Base-by-base conservation (phyloP, 23 red algal species). In the Gracilaria gracilis region DNA sequence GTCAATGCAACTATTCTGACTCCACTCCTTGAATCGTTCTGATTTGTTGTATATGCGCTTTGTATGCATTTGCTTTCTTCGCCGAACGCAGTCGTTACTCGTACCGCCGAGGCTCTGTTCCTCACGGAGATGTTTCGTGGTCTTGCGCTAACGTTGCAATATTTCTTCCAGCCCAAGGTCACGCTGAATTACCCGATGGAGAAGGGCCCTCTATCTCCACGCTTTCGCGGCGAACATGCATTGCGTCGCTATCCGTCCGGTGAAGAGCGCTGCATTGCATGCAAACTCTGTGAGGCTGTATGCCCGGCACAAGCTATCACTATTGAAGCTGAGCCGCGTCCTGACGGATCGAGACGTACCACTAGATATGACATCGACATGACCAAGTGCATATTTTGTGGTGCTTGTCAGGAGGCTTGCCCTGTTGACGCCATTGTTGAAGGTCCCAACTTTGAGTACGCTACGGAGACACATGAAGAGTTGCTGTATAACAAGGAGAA, bases 321-420 rank as follows among this genome's bases (percentile, higher is more conserved):
- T 50, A 99, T 99, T 62, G 97, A 99, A 77, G 97, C 97, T 21
- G 97, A 99, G 85, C 97, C 97, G 6, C 89, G 97, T 23, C 97
- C 97, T 4, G 97, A 99, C 85, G 97, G 97, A 37, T 99, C 97
- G 16, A 77, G 97, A 29, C 91, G 97, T 34, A 99, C 97, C 4
- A 99, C 97, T 13, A 82, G 97, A 35, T 99, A 99, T 81, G 97
- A 99, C 55, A 99, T 99, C 81, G 97, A 99, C 80, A 95, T 95
- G 93, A 96, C 97, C 23, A 99, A 99, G 87, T 99, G 97, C 88
- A 99, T 99, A 39, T 99, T 95, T 44, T 99, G 97, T 80, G 97
- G 97, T 31, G 82, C 95, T 67, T 99, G 97, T 71, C 97, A 99
- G 87, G 97, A 99, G 37, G 97, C 97, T 61, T 99, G 97, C 53